Base-by-base conservation (phyloP, 371 early-diverging fungal genomes). In the Rhizopus sp. region DNA sequence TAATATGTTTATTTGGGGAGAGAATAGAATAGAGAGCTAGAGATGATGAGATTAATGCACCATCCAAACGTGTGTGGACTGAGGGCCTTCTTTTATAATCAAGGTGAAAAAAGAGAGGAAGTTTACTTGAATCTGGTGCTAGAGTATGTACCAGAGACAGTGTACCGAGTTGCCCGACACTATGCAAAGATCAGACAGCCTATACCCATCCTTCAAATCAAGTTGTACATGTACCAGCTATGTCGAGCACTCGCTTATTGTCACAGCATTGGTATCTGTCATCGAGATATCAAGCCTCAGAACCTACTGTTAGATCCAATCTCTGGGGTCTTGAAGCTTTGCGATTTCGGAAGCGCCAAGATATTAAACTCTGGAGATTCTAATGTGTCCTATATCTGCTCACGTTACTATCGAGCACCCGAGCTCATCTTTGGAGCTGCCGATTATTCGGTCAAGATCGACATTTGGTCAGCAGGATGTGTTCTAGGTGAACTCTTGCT, bases 321-420 rank as follows among this genome's bases (percentile, higher is more conserved):
- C 30, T 86, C 86, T 7, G 95, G 96, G 32, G 84, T 94, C 38
- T 75, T 98, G 53, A 99, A 98, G 70, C 81, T 99, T 37, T 97
- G 98, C 71, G 99, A 99, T 76, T 96, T 99, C 83, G 99, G 99
- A 54, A 88, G 90, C 61, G 98, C 98, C 35, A 99, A 97, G 75
- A 85, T 90, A 31, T 79, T 98, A 46, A 81, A 90, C 10, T 84
- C 85, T 6, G 94, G 92, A 31, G 95, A 96, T 62, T 91, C 92
- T 30, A 97, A 97, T 72, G 94, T 95, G 46, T 87, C 92, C 46
- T 97, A 97, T 73, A 95, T 97, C 57, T 97, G 97, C 76, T 96
- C 98, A 40, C 84, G 98, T 61, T 96, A 95, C 73, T 98, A 98
- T 80, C 84, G 98, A 47, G 95, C 98, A 6, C 98, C 97, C 0